Base-by-base conservation (phyloP, 306 rosid genomes). In the Gillenia trifoliata region DNA sequence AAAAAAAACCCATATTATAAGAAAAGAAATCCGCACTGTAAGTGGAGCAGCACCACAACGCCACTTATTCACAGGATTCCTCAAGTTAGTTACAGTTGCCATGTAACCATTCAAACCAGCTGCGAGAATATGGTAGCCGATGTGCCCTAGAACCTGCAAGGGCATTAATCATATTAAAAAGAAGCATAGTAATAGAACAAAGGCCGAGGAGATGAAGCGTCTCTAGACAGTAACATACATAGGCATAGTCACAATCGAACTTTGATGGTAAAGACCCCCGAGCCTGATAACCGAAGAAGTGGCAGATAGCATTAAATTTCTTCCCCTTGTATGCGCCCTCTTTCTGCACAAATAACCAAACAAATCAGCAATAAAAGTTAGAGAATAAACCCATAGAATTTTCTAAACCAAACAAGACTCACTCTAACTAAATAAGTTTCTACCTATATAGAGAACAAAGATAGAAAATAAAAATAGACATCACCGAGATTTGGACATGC, bases 261-360 rank as follows among this genome's bases (percentile, higher is more conserved):
- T 95, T 95, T 30, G 99, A 95, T 33, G 99, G 96, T 68, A 95
- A 83, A 47, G 99, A 95, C 72, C 99, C 99, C 68, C 99, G 97
- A 84, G 99, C 99, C 85, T 94, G 99, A 81, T 94, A 94, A 73
- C 99, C 99, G 30, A 94, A 94, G 72, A 95, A 95, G 87, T 95
- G 99, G 84, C 99, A 95, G 80, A 95, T 95, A 52, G 99, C 97
- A 75, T 85, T 95, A 73, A 95, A 95, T 72, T 95, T 95, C 92
- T 95, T 95, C 66, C 99, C 99, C 88, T 89, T 95, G 83, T 92
- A 95, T 75, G 88, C 86, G 75, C 97, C 99, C 84, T 87, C 97
- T 87, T 95, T 95, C 99, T 93, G 98, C 78, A 66, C 78, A 81
- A 68, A 78, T 78, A 43, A 78, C 29, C 57, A 50, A 61, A 40